Conservation (phyloP, 345 rosid species). For the Boechera stricta region DNA sequence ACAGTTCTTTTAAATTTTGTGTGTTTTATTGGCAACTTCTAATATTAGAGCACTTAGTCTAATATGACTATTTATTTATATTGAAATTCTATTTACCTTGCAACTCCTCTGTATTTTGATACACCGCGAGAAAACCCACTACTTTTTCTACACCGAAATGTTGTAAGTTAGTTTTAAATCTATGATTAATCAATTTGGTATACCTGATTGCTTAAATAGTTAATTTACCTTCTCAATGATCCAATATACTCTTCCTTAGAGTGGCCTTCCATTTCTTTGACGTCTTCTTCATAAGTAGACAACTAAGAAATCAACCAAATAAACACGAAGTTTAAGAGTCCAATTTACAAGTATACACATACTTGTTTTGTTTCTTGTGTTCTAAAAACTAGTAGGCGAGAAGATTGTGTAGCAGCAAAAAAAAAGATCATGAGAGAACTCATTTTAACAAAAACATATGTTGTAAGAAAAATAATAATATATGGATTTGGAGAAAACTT, state of each 20-base stretch:
- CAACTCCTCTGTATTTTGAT: conserved; percentile 94
- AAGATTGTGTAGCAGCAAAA: conserved; percentile 15
- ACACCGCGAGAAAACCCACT: conserved; percentile 97
- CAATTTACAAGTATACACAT: conserved; percentile 1
- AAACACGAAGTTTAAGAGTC: background rate
- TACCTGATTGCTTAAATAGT: background rate
- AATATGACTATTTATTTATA: conserved; percentile 4
- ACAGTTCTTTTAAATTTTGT: background rate
- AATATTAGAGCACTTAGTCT: background rate
- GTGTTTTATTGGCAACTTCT: background rate
- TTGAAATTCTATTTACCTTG: conserved; percentile 59
- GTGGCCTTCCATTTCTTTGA: conserved; percentile 78
- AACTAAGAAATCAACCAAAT: conserved; percentile 46
- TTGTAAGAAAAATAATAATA: background rate
- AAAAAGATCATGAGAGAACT: conserved; percentile 24
- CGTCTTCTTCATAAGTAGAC: conserved; percentile 60
- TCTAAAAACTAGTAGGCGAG: background rate
- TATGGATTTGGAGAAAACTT: conserved; percentile 29
- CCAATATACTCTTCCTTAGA: conserved; percentile 91
- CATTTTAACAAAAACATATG: background rate
- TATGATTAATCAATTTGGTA: background rate
- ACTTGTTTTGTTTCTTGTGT: conserved; percentile 13
- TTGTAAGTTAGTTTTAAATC: background rate
- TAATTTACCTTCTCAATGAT: conserved; percentile 74
- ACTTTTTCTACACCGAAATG: conserved; percentile 64